Percentiles rank a stretch among this genome's conserved stretches.
phyloP scores from a whole-genome alignment of 495 filamentous ascomycete genomes.

The Aspergillus cavernicola region DNA sequence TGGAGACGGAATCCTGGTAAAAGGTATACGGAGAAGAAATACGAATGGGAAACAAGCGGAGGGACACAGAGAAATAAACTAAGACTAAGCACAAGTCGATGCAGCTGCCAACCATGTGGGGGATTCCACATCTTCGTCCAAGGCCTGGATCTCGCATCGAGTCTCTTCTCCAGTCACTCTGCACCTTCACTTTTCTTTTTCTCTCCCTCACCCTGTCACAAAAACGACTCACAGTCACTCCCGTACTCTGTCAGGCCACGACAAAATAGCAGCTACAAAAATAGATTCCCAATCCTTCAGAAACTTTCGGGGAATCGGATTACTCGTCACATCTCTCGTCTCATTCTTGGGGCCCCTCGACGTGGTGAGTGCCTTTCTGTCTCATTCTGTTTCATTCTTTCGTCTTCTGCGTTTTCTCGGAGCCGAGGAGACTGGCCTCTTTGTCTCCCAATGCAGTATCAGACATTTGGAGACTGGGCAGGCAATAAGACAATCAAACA shows the following conservation, averaged over 20 bases:
- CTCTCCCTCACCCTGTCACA: not conserved
- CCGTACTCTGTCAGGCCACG: no score
- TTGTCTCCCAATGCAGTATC: not conserved
- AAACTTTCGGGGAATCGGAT: not conserved
- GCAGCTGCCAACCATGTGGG: slow-evolving; percentile 40
- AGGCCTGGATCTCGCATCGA: not conserved
- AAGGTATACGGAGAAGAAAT: slow-evolving; percentile 14
- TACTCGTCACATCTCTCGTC: slow-evolving; percentile 4
- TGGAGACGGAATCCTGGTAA: not conserved
- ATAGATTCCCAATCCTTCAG: slow-evolving; percentile 6
- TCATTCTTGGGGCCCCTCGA: not conserved
- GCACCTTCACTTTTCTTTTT: slow-evolving; percentile 3
- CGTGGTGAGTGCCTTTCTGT: not conserved
- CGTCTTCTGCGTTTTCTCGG: slow-evolving; percentile 8
- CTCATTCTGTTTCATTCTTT: not conserved
- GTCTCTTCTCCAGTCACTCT: not conserved
- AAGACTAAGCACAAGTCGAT: slow-evolving; percentile 7
- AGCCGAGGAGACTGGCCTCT: slow-evolving; percentile 4
- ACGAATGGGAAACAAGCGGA: slow-evolving; percentile 9
- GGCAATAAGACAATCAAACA: not conserved
- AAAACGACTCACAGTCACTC: no score
- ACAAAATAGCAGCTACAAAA: no score
- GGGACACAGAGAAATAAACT: slow-evolving; percentile 2
- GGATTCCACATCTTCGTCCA: slow-evolving; percentile 1
- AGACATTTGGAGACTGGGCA: not conserved